Base-by-base conservation (phyloP, 345 rosid genomes). In the Salix suchowensis region DNA sequence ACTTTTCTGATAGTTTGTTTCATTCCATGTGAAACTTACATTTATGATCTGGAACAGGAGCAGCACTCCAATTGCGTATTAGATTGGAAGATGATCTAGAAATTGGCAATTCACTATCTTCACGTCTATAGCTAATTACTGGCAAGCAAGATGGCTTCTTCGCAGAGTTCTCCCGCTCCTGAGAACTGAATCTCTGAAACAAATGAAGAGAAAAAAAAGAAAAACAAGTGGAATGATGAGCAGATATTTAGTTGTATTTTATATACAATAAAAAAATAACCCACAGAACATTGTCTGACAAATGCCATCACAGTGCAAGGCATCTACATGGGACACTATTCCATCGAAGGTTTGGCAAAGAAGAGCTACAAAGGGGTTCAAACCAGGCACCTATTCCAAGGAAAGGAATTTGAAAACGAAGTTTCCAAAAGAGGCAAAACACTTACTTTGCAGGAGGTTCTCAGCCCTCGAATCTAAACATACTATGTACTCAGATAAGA, bases 101-200 rank as follows among this genome's bases (percentile, higher is more conserved):
- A 28, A 85, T 67, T 6, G 78, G 85, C 81, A 87, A 74, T 84
- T 87, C 93, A 70, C 75, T 86, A 72, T 91, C 98, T 65, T 93
- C 98, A 73, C 88, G 85, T 32, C 79, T 67, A 67, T 85, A 80
- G 80, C 65, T 87, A 73, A 83, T 69, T 26, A 76, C 84, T 50
- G 90, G 88, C 78, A 91, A 77, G 83, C 86, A 86, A 75, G 91
- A 75, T 69, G 76, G 67, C 85, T 86, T 93, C 88, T 87, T 88
- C 74, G 69, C 68, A 73, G 86, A 72, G 73, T 62, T 82, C 64
- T 91, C 97, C 70, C 88, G 84, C 74, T 92, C 97, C 78, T 87
- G 97, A 83, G 94, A 89, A 80, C 76, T 79, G 81, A 83, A 88
- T 83, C 96, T 90, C 99, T 96, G 88, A 18, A 39, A 12, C 24